Conservation (phyloP, 202 grass and related monocot genomes). For the Carex arenaria region DNA sequence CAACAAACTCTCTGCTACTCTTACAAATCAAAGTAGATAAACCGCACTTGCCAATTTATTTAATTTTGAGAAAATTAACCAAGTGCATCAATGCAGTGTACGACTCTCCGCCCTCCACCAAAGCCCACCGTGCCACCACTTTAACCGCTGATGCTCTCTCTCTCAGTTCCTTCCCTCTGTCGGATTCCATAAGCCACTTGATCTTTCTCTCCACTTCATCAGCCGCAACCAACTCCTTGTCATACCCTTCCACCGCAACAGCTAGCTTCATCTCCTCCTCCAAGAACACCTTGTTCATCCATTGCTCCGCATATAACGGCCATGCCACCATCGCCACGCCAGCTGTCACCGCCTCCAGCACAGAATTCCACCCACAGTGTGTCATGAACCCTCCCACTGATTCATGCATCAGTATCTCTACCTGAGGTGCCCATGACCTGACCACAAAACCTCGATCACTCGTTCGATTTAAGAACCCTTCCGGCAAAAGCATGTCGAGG, state of each 20-base stretch:
- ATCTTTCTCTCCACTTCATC: slow-evolving; percentile 41
- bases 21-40: too few species aligned
- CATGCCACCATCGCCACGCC: too few species aligned
- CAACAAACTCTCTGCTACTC: background rate
- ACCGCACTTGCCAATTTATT: too few species aligned
- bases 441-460: slow-evolving; percentile 35
- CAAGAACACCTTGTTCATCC: slow-evolving; percentile 52
- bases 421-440: slow-evolving; percentile 64
- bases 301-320: too few species aligned
- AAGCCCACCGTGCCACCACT: slow-evolving; percentile 23
- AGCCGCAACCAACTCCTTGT: slow-evolving; percentile 19
- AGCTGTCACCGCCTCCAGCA: too few species aligned
- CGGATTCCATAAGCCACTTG: slow-evolving; percentile 26
- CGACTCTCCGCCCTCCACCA: slow-evolving; percentile 37
- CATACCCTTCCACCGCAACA: slow-evolving; percentile 44
- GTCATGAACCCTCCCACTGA: slow-evolving; percentile 20
- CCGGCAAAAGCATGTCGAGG: slow-evolving; percentile 44
- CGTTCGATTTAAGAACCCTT: slow-evolving; percentile 45
- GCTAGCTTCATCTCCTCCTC: slow-evolving; percentile 53
- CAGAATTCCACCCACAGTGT: too few species aligned
- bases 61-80: background rate
- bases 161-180: slow-evolving; percentile 15
- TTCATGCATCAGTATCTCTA: slow-evolving; percentile 39
- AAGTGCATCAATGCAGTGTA: slow-evolving; percentile 16
- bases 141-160: slow-evolving; percentile 28